Conservation (phyloP, 2,329 filamentous ascomycete genomes). For the Ambrosiella xylebori region DNA sequence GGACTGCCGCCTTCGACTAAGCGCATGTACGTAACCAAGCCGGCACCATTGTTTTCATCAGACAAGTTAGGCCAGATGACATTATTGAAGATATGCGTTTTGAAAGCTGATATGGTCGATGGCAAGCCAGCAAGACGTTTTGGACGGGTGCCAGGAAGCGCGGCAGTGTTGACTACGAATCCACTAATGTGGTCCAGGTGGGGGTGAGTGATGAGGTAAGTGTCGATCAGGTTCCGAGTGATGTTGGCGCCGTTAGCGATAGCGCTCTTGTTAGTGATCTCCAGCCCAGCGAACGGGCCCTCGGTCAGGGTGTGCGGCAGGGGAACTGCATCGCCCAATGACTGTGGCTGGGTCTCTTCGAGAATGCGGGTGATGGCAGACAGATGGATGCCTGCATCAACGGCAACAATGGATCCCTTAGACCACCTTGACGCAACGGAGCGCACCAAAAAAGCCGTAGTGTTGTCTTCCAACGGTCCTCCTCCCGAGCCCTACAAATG, state of each 20-base stretch:
- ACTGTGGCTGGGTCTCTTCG: constrained; percentile 31
- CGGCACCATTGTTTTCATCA: constrained; percentile 88
- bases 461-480: constrained; percentile 76
- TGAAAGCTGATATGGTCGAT: constrained; percentile 80
- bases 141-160: constrained; percentile 59
- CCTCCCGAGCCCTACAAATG: constrained; percentile 61
- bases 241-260: constrained; percentile 69
- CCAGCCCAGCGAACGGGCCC: constrained; percentile 68
- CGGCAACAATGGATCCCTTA: constrained; percentile 69
- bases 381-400: constrained; percentile 84
- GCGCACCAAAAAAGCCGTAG: constrained; percentile 76
- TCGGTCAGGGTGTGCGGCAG: constrained; percentile 36
- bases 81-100: constrained; percentile 92
- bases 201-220: constrained; percentile 89
- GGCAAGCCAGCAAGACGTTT: constrained; percentile 78
- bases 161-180: constrained; percentile 84
- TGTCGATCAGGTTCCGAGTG: constrained; percentile 62
- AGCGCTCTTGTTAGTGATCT: constrained; percentile 47
- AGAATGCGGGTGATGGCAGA: constrained; percentile 70
- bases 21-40: constrained; percentile 76
- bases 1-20: constrained; percentile 79
- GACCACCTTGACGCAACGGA: constrained; percentile 65
- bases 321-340: constrained; percentile 21
- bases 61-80: constrained; percentile 95
- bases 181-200: constrained; percentile 88